Percentiles rank a stretch among this genome's conserved stretches.
These are phyloP conservation scores for Xylaria cubensis DNA, from an alignment of 495 filamentous ascomycete genomes.

Conservation along the genomic window DNA sequence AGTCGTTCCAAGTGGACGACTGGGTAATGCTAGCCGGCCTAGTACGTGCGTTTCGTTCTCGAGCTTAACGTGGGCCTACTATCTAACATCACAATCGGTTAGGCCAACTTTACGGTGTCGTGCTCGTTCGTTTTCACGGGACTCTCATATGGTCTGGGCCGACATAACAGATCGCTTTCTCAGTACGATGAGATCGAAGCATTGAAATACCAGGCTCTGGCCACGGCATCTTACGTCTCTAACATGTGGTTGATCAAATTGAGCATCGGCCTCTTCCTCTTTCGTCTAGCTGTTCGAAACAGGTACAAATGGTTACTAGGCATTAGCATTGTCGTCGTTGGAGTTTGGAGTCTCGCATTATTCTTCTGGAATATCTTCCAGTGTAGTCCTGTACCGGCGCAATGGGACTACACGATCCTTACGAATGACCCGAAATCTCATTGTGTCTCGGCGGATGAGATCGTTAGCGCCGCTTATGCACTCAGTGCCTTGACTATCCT, in stretches of 20 bases:
- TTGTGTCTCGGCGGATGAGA: constrained; percentile 43
- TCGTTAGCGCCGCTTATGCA: constrained; percentile 49
- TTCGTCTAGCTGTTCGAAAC: constrained; percentile 44
- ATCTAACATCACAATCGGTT: neutral
- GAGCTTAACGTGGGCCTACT: neutral
- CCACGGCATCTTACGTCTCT: constrained; percentile 46
- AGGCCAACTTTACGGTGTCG: constrained; percentile 46
- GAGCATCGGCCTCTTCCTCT: constrained; percentile 51
- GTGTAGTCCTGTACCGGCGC: constrained; percentile 43
- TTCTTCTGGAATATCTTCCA: constrained; percentile 53
- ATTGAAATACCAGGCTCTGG: constrained; percentile 47
- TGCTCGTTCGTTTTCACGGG: constrained; percentile 43
- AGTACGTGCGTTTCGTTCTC: constrained; percentile 30
- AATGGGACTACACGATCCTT: constrained; percentile 51
- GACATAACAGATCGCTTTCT: constrained; percentile 45
- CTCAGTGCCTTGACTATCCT: constrained; percentile 49
- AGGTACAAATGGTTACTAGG: constrained; percentile 47
- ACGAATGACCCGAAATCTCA: constrained; percentile 30
- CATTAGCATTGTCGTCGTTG: constrained; percentile 42
- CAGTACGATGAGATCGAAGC: constrained; percentile 44
- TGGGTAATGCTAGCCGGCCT: constrained; percentile 51
- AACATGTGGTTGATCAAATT: constrained; percentile 56
- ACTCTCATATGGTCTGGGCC: constrained; percentile 44
- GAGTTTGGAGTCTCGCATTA: constrained; percentile 45
- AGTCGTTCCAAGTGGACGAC: constrained; percentile 49